These are phyloP conservation scores for Cubamyces lactineus DNA, from an alignment of 768 basidiomycete genomes.

Conservation along the genomic window DNA sequence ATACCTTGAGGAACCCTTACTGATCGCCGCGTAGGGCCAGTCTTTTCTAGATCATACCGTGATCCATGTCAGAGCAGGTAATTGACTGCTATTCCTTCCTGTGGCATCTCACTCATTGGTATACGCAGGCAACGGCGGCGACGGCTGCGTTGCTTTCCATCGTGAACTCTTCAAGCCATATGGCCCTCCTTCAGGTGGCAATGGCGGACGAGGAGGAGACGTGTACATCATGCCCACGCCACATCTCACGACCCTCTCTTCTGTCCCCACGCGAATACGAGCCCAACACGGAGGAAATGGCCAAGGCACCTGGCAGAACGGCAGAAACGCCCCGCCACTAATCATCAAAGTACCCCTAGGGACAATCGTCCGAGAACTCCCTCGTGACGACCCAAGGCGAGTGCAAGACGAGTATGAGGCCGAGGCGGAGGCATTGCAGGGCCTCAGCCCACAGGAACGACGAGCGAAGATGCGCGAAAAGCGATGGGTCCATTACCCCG, in stretches of 20 bases:
- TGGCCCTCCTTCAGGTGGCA: constrained; percentile 92
- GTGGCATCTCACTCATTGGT: neutral
- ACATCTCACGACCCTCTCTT: constrained; percentile 75
- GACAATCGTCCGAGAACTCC: constrained; percentile 82
- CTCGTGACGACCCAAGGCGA: constrained; percentile 65
- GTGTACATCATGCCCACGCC: constrained; percentile 84
- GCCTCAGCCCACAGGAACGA: constrained; percentile 50
- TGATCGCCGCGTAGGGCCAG: constrained; percentile 54
- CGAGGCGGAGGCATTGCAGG: constrained; percentile 61
- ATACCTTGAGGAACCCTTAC: neutral
- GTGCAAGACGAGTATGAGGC: constrained; percentile 73
- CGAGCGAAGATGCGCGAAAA: constrained; percentile 62
- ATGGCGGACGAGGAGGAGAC: constrained; percentile 87
- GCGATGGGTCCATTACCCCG: constrained; percentile 84
- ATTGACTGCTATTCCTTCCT: constrained; percentile 22
- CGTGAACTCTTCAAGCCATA: constrained; percentile 83
- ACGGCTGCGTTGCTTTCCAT: constrained; percentile 92
- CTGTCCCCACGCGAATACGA: constrained; percentile 67
- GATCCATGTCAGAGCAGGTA: constrained; percentile 78
- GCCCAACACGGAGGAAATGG: constrained; percentile 74
- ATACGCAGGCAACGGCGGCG: constrained; percentile 77
- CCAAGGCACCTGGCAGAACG: constrained; percentile 87
- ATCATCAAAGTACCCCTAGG: constrained; percentile 87
- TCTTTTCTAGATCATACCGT: constrained; percentile 82
- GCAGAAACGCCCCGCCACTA: constrained; percentile 69